Evolutionary conservation across 2,329 filamentous ascomycete genomes (phyloP).

Genomic region (Aspergillus niger): DNA sequence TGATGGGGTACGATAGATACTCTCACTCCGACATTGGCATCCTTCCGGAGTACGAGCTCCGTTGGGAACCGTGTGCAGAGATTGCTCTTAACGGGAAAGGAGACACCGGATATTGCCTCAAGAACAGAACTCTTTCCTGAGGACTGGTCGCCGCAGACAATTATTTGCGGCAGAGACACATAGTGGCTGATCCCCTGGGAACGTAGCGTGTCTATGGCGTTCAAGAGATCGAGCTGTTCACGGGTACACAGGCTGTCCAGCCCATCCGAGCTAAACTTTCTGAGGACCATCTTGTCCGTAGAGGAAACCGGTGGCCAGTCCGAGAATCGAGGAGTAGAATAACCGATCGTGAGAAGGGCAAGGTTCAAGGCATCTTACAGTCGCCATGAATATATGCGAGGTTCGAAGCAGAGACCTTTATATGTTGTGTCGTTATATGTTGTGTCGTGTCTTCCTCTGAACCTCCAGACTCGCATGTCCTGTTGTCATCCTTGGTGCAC

Average conservation of each 20-base stretch:
- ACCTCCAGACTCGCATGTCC: too few relatives aligned
- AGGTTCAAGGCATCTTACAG: too few relatives aligned
- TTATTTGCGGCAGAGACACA: slow-evolving; percentile 61
- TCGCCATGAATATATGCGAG: too few relatives aligned
- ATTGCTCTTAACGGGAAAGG: slow-evolving; percentile 61
- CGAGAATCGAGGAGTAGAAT: too few relatives aligned
- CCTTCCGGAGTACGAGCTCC: slow-evolving; percentile 56
- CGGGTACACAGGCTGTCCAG: slow-evolving; percentile 29
- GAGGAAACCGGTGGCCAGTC: too few relatives aligned
- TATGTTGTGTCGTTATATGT: too few relatives aligned
- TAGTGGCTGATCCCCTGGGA: slow-evolving; percentile 53
- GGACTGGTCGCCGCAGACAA: slow-evolving; percentile 66
- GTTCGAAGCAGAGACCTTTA: too few relatives aligned
- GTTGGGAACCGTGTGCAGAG: slow-evolving; percentile 65
- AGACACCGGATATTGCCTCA: slow-evolving; percentile 64
- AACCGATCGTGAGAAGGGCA: too few relatives aligned
- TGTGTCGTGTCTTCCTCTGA: too few relatives aligned
- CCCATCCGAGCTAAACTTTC: slow-evolving; percentile 15
- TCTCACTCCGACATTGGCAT: slow-evolving; percentile 15
- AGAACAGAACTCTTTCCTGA: slow-evolving; percentile 64
- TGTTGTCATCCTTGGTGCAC: too few relatives aligned
- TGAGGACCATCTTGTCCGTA: slow-evolving; percentile 13
- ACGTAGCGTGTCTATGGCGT: slow-evolving; percentile 60
- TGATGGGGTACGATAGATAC: slow-evolving; percentile 44
- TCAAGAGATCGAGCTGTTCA: slow-evolving; percentile 60